Percentiles rank a stretch among this genome's conserved stretches.
Evolutionary conservation across 805 yeast genomes (phyloP).

Genomic region (Monosporozyma aquatica): DNA sequence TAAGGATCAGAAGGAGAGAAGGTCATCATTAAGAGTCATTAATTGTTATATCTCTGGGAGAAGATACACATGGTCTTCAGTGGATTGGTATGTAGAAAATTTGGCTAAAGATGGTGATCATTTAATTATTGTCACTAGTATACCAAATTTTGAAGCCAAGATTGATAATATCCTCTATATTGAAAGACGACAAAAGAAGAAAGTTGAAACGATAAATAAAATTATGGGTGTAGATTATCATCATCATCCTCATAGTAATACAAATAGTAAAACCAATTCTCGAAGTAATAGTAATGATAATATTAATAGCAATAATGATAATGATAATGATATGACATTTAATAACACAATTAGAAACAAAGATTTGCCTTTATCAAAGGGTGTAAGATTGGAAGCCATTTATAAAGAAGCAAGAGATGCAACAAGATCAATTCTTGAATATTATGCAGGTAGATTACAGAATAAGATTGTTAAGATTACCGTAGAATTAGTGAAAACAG

Average conservation of each 20-base stretch:
- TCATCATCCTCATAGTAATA: neutral
- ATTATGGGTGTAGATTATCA: neutral
- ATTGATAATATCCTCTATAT: constrained; percentile 7
- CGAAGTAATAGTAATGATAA: neutral
- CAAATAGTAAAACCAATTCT: neutral
- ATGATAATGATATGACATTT: neutral
- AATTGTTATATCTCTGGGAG: constrained; percentile 57
- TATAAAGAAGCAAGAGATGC: constrained; percentile 21
- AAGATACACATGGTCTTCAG: constrained; percentile 64
- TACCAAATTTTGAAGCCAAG: constrained; percentile 30
- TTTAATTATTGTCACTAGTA: constrained; percentile 48
- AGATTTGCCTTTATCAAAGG: constrained; percentile 8
- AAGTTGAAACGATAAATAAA: neutral
- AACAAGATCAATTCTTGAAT: constrained; percentile 18
- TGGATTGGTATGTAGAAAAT: constrained; percentile 56
- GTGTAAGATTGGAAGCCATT: constrained; percentile 18
- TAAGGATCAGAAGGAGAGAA: constrained; percentile 8
- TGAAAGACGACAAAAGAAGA: constrained; percentile 8
- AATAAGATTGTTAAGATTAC: constrained; percentile 25
- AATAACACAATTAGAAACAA: neutral
- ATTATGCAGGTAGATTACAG: constrained; percentile 19
- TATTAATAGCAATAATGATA: no score
- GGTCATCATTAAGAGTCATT: constrained; percentile 34
- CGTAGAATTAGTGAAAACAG: constrained; percentile 25
- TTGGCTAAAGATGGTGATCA: constrained; percentile 56